A percentile compares a stretch with the other conserved stretches of the same genome.
phyloP scores from a whole-genome alignment of 306 rosid species.

The Quercus berberidifolia region DNA sequence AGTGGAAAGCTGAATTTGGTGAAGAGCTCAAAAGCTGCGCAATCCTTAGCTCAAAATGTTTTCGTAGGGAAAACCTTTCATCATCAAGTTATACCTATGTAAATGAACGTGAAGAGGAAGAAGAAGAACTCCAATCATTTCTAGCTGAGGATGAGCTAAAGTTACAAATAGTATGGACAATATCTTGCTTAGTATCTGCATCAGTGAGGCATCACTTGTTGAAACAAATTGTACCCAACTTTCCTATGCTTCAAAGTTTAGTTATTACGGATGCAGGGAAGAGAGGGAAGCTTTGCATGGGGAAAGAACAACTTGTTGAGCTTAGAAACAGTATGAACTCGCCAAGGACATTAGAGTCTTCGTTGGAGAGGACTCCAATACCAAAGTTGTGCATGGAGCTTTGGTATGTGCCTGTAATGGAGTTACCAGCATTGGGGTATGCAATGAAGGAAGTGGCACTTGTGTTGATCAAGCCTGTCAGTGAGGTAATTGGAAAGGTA shows the following conservation, averaged over 20 bases:
- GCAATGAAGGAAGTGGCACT: slow-evolving; percentile 43
- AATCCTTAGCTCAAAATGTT: slow-evolving; percentile 31
- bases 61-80: slow-evolving; percentile 12
- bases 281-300: slow-evolving; percentile 30
- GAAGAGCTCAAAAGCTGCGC: slow-evolving; percentile 26
- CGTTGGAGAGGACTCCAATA: slow-evolving; percentile 18
- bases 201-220: slow-evolving; percentile 39
- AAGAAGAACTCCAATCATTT: background rate
- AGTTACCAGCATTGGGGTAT: slow-evolving; percentile 17
- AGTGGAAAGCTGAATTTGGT: slow-evolving; percentile 43
- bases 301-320: slow-evolving; percentile 28
- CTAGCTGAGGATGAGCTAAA: slow-evolving; percentile 30
- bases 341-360: background rate
- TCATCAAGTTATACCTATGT: background rate
- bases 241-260: slow-evolving; percentile 19
- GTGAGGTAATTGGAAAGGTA: background rate
- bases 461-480: slow-evolving; percentile 22
- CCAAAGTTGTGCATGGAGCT: slow-evolving; percentile 36
- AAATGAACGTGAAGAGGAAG: background rate
- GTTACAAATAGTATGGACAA: slow-evolving; percentile 25
- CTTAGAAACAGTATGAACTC: slow-evolving; percentile 15
- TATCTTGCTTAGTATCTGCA: slow-evolving; percentile 36
- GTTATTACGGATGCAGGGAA: slow-evolving; percentile 25
- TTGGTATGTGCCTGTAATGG: slow-evolving; percentile 41
- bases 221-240: slow-evolving; percentile 22